Base-by-base conservation (phyloP, 331 rosid genomes). In the Malus hybrid region DNA sequence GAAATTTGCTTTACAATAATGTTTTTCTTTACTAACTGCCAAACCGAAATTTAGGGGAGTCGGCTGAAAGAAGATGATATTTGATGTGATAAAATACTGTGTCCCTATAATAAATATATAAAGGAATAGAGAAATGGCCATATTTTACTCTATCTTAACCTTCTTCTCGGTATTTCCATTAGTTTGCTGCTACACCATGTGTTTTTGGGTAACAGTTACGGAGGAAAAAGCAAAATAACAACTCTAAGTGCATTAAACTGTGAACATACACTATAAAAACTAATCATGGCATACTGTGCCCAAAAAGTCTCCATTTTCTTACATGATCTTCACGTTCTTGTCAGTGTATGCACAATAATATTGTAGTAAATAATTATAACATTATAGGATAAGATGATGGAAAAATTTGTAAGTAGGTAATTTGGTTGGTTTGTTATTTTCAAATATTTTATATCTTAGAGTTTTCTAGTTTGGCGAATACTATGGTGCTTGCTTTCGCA, bases 51-150 rank as follows among this genome's bases (percentile, higher is more conserved):
- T 39, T 77, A 61, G 79, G 57, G 80, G 77, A 19, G 80, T 28
- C 42, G 67, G 65, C 65, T 28, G 44, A 14, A 60, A 60, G 61
- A 70, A 68, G 75, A 71, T 70, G 69, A 68, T 11, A 48, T 6
- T 27, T 75, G 77, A 78, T 27, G 33, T 62, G 33, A 72, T 5
- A 42, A 44, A 27, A 31, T 28, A 68, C 59, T 69, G 44, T 36
- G 73, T 71, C 36, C 50, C 14, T 8, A 42, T 15, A 19, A 63
- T 56, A 11, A 55, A 42, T 65, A 36, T 36, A 79, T 59, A 18
- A 60, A 64, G 76, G 56, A 75, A 55, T 52, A 76, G 78, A 33
- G 24, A 73, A 64, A 72, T 73, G 82, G 82, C 77, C 77, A 57
- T 71, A 15, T 76, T n/a, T 57, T 69, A 67, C 10, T 61, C 66